Base-by-base conservation (phyloP, 164 flowering plant species). In the Akebia trifoliata region DNA sequence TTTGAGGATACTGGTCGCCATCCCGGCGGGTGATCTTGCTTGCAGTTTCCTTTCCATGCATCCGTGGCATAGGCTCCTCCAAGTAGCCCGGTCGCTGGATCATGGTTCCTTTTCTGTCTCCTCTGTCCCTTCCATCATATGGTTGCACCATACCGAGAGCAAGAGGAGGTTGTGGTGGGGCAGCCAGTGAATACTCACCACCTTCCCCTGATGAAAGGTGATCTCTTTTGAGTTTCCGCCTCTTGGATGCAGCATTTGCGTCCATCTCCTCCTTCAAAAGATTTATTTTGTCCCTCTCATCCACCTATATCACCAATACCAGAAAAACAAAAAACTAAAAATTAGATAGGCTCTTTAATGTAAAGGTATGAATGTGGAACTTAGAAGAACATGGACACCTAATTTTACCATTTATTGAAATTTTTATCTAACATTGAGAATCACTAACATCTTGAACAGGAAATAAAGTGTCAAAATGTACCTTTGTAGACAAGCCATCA, bases 221-320 rank as follows among this genome's bases (percentile, higher is more conserved):
- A 37, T 94, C 99, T 57, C 96, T 76, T 67, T 88, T 94, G 25
- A 90, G 82, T 66, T 88, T 90, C 49, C 97, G 70, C 63, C 93
- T 84, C 78, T 90, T 94, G 4, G 92, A 76, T 38, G 83, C 92
- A 17, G 83, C 87, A 69, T 6, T 69, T 25, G 70, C 71, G 60
- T 94, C 99, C 56, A 73, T 38, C 8, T 94, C 97, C 56, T 90
- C 97, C 75, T 94, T 90, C 63, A 71, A 49, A 29, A 78, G 68
- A 59, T 42, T 83, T 14, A 67, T 67, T 72, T 84, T 90, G 18
- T 91, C 94, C 69, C 91, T 69, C 54, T 82, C 90, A 30, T 84
- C 98, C 58, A 68, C 79, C 97, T 90, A 40, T 50, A 73, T 18
- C 59, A 8, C 64, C 24, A 45, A n/a, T 68, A 24, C 8, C 12